A percentile compares a stretch with the other conserved stretches of the same genome.
Evolutionary conservation across 176 grass and related monocot genomes (phyloP).

Genomic region (Aegilops longissima): DNA sequence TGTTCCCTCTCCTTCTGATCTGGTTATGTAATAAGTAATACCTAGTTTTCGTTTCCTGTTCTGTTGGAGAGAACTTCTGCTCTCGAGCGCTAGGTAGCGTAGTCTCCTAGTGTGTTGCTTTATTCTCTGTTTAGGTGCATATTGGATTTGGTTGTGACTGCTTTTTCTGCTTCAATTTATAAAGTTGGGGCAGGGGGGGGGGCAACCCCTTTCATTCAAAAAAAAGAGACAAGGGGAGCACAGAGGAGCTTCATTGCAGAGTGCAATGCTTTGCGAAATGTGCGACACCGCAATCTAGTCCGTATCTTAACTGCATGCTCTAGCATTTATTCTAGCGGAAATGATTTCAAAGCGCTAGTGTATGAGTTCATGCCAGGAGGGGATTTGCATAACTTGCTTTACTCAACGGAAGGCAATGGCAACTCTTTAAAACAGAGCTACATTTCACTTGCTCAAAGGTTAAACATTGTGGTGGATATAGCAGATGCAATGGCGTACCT

Average conservation of each 20-base stretch:
- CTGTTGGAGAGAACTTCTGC: too few species aligned
- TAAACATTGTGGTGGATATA: slow-evolving; percentile 27
- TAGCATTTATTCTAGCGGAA: background rate
- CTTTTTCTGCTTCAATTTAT: too few species aligned
- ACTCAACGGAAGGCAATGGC: background rate
- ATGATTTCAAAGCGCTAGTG: slow-evolving; percentile 33
- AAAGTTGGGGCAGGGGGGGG: too few species aligned
- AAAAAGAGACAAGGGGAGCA: background rate
- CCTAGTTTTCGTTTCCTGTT: too few species aligned
- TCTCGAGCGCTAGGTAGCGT: too few species aligned
- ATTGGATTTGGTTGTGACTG: too few species aligned
- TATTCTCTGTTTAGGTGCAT: too few species aligned
- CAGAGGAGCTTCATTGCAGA: slow-evolving; percentile 26
- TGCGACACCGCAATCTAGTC: slow-evolving; percentile 24
- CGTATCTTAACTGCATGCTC: slow-evolving; percentile 25
- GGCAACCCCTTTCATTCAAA: too few species aligned
- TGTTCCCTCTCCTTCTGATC: too few species aligned
- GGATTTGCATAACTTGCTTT: slow-evolving; percentile 11
- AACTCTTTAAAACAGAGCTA: background rate
- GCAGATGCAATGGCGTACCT: slow-evolving; percentile 28
- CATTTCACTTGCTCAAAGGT: slow-evolving; percentile 25
- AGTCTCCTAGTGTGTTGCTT: too few species aligned
- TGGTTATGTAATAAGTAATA: too few species aligned
- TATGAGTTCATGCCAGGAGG: slow-evolving; percentile 36
- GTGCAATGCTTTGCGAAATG: slow-evolving; percentile 25